Percentiles rank a stretch among this genome's conserved stretches.
Conservation (phyloP, 306 rosid species). For the Carpinus fangiana region DNA sequence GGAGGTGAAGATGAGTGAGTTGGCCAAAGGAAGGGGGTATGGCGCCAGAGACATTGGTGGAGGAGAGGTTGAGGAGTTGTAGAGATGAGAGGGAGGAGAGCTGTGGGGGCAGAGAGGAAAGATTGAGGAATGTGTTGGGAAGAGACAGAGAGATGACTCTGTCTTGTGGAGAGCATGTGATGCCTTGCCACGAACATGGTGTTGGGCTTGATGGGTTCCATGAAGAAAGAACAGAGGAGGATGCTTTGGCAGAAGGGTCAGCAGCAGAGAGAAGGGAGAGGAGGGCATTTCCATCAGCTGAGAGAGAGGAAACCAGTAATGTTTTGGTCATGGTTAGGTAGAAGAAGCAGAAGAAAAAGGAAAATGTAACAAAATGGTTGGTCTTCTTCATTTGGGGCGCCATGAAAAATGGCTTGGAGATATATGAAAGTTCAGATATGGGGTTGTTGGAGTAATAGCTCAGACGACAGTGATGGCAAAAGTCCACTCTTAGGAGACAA, state of each 20-base stretch:
- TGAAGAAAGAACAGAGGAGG: slow-evolving; percentile 69
- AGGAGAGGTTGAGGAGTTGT: slow-evolving; percentile 90
- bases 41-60: slow-evolving; percentile 80
- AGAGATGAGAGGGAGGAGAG: slow-evolving; percentile 77
- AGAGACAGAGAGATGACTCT: slow-evolving; percentile 83
- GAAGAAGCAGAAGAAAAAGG: slow-evolving; percentile 34
- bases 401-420: slow-evolving; percentile 25
- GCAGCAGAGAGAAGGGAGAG: slow-evolving; percentile 64
- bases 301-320: slow-evolving; percentile 47
- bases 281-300: slow-evolving; percentile 86
- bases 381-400: slow-evolving; percentile 41
- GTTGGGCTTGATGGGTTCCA: slow-evolving; percentile 81
- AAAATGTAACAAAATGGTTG: slow-evolving; percentile 26
- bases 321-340: slow-evolving; percentile 33
- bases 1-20: slow-evolving; percentile 66
- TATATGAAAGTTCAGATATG: slow-evolving; percentile 32
- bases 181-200: slow-evolving; percentile 92
- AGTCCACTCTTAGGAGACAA: slow-evolving; percentile 58
- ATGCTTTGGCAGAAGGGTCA: slow-evolving; percentile 40
- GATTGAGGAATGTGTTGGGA: slow-evolving; percentile 74
- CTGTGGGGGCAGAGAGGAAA: slow-evolving; percentile 67
- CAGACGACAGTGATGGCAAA: slow-evolving; percentile 33
- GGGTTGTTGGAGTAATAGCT: slow-evolving; percentile 18
- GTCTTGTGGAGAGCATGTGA: slow-evolving; percentile 81
- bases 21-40: slow-evolving; percentile 80